A percentile compares a stretch with the other conserved stretches of the same genome.
Conservation (phyloP, 352 stramenopile genomes). For the Pythium brachiatum region DNA sequence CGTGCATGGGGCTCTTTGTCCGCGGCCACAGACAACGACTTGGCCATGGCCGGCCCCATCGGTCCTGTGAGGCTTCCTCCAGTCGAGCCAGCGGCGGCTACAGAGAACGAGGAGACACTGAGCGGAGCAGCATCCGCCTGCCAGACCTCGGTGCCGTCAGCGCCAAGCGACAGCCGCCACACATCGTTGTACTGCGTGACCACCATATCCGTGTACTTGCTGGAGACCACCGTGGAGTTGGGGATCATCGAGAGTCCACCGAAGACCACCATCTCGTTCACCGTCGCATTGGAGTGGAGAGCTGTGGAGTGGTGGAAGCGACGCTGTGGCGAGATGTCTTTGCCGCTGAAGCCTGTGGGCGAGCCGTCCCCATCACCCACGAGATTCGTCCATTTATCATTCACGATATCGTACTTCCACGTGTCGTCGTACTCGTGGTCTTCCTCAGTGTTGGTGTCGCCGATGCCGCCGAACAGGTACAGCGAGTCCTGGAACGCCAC, state of each 20-base stretch:
- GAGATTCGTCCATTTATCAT: slow-evolving; percentile 4
- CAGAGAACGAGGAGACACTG: neutral
- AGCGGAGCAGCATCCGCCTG: slow-evolving; percentile 25
- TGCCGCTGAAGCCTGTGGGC: neutral
- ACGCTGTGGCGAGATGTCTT: slow-evolving; percentile 6
- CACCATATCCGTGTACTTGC: slow-evolving; percentile 2
- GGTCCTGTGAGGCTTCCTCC: neutral
- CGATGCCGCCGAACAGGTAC: slow-evolving; percentile 66
- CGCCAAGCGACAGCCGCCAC: slow-evolving; percentile 30
- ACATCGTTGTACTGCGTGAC: slow-evolving; percentile 32
- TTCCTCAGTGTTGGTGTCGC: slow-evolving; percentile 28
- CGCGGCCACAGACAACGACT: neutral
- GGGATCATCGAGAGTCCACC: slow-evolving; percentile 22
- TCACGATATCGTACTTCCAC: slow-evolving; percentile 35
- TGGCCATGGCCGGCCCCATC: neutral
- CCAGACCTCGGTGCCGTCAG: slow-evolving; percentile 29
- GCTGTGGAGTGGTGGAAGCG: slow-evolving; percentile 27
- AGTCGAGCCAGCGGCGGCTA: neutral
- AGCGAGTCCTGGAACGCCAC: slow-evolving; percentile 44
- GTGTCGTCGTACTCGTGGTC: slow-evolving; percentile 72
- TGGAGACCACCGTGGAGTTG: neutral
- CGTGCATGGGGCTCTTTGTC: slow-evolving; percentile 27
- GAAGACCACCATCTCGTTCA: slow-evolving; percentile 28
- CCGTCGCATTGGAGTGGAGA: slow-evolving; percentile 20
- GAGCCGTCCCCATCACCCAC: neutral